phyloP scores from a whole-genome alignment of 75 land plant species.

The Cunninghamia lanceolata region DNA sequence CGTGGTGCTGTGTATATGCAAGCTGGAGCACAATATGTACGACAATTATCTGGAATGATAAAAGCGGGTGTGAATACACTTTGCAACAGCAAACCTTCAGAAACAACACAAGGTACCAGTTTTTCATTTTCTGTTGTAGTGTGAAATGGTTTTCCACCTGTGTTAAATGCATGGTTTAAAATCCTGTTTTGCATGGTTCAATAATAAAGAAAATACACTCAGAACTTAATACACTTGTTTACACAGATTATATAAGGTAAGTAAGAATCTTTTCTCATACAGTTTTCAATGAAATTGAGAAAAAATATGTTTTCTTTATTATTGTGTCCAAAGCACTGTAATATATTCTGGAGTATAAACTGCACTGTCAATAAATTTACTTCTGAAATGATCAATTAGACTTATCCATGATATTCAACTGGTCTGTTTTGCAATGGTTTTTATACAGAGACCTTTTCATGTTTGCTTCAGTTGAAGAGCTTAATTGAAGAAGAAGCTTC shows the following conservation, averaged over 20 bases:
- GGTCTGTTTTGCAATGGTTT: background rate
- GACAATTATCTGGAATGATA: slow-evolving; percentile 52
- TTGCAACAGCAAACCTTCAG: slow-evolving; percentile 25
- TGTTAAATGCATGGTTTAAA: background rate
- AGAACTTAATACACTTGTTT: background rate
- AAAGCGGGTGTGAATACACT: slow-evolving; percentile 58
- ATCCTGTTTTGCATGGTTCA: background rate
- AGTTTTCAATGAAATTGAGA: background rate
- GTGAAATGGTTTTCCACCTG: background rate
- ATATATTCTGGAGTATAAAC: background rate
- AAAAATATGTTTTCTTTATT: background rate
- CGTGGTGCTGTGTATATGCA: slow-evolving; percentile 42
- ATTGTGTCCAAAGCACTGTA: background rate
- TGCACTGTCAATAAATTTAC: background rate
- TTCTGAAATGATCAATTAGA: background rate
- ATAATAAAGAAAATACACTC: background rate
- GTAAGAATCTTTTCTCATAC: background rate
- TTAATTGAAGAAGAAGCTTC: slow-evolving; percentile 36
- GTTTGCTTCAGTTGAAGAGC: slow-evolving; percentile 64
- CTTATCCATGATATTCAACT: background rate
- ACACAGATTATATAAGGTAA: background rate
- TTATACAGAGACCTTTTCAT: slow-evolving; percentile 46
- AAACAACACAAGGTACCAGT: slow-evolving; percentile 52
- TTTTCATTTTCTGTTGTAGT: background rate
- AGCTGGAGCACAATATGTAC: slow-evolving; percentile 71